phyloP scores from a whole-genome alignment of 2,329 filamentous ascomycete species.

The Thelonectria discophora region DNA sequence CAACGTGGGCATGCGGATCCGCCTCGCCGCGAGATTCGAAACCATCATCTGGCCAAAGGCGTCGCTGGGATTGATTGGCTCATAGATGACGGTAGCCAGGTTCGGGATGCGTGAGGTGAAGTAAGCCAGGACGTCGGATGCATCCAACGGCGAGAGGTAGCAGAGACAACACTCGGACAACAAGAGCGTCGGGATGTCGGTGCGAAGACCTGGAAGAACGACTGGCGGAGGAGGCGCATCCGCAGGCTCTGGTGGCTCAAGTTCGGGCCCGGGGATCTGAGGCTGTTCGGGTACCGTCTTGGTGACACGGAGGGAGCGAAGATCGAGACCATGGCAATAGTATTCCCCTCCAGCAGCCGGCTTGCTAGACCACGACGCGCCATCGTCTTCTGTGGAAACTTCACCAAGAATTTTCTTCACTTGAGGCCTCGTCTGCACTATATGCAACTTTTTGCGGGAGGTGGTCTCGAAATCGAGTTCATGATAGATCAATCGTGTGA shows the following conservation, averaged over 20 bases:
- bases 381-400: constrained; percentile 41
- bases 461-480: constrained; percentile 90
- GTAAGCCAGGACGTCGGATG: constrained; percentile 70
- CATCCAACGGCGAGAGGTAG: constrained; percentile 76
- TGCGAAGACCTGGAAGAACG: constrained; percentile 55
- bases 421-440: constrained; percentile 57
- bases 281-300: not conserved
- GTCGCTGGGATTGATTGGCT: constrained; percentile 85
- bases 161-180: constrained; percentile 96
- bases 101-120: constrained; percentile 64
- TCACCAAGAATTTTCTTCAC: constrained; percentile 52
- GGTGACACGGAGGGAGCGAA: constrained; percentile 64
- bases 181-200: constrained; percentile 78
- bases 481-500: constrained; percentile 74
- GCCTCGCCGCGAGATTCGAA: constrained; percentile 82
- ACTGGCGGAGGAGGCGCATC: constrained; percentile 12
- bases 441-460: constrained; percentile 70
- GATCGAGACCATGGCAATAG: constrained; percentile 72
- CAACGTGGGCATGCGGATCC: constrained; percentile 86
- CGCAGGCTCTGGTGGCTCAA: not conserved
- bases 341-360: constrained; percentile 55
- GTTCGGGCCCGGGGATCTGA: not conserved
- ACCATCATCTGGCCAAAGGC: constrained; percentile 93
- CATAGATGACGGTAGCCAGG: constrained; percentile 79
- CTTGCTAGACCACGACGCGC: constrained; percentile 57